Evolutionary conservation across 1,284 basidiomycete species (phyloP).

Genomic region (Wolfiporia cocos): DNA sequence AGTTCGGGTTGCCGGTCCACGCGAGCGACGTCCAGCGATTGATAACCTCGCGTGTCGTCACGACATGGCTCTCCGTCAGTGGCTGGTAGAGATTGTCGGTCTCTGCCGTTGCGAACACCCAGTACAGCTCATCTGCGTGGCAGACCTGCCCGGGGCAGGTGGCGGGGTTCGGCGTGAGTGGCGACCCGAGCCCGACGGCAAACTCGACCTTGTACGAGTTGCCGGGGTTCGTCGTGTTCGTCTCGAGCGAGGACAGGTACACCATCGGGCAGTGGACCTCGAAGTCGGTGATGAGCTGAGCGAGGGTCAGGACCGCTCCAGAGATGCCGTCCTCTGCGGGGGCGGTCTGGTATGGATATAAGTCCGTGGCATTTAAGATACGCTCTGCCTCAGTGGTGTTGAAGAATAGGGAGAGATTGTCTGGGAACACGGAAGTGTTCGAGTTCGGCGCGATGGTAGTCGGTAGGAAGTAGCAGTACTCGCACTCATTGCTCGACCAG

Average conservation of each 20-base stretch:
- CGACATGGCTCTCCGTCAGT: constrained; percentile 8
- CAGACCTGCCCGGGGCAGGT: constrained; percentile 12
- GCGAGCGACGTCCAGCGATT: constrained; percentile 12
- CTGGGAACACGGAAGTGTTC: constrained; percentile 7
- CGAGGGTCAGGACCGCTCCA: constrained; percentile 9
- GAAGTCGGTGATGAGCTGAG: constrained; percentile 10
- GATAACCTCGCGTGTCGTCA: constrained; percentile 10
- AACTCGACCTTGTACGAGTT: constrained; percentile 12
- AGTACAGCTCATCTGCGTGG: constrained; percentile 13
- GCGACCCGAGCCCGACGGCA: constrained; percentile 9
- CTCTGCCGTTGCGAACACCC: constrained; percentile 13
- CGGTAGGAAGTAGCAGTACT: constrained; percentile 12
- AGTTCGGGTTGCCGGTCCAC: constrained; percentile 12
- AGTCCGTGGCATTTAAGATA: constrained; percentile 6
- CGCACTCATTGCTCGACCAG: constrained; percentile 12
- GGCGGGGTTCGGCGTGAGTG: constrained; percentile 11
- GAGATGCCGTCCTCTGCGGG: constrained; percentile 10
- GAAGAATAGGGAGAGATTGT: constrained; percentile 9
- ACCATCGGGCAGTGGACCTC: constrained; percentile 10
- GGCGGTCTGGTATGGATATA: constrained; percentile 10
- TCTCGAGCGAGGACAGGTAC: constrained; percentile 11
- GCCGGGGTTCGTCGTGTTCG: constrained; percentile 11
- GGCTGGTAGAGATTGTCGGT: constrained; percentile 13
- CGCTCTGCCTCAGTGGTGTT: constrained; percentile 8
- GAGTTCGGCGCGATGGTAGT: constrained; percentile 8